These are phyloP conservation scores for Infundibulicybe gibba DNA, from an alignment of 768 basidiomycete species.

Conservation along the genomic window DNA sequence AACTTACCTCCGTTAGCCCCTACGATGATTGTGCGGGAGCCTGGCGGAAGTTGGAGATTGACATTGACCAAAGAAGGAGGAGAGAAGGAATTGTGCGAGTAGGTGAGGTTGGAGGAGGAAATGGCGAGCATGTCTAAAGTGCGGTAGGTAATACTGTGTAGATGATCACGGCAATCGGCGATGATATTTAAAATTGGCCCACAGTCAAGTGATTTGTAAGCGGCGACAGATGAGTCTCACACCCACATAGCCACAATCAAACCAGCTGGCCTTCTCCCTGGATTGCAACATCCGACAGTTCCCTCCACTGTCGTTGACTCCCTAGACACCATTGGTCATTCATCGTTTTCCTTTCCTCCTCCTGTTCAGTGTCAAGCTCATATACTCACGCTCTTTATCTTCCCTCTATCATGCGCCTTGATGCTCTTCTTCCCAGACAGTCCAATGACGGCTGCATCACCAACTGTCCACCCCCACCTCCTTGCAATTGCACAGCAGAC, in stretches of 20 bases:
- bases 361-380: constrained; percentile 15
- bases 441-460: constrained; percentile 34
- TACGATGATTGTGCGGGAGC: constrained; percentile 81
- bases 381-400: constrained; percentile 23
- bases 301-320: no score
- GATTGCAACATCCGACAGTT: no score
- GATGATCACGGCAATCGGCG: no score
- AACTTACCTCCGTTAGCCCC: constrained; percentile 90
- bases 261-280: no score
- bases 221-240: no score
- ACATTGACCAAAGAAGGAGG: constrained; percentile 62
- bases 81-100: constrained; percentile 39
- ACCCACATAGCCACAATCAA: no score
- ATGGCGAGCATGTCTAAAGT: constrained; percentile 28
- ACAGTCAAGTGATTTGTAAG: no score
- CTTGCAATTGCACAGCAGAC: constrained; percentile 52
- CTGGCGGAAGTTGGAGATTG: constrained; percentile 61
- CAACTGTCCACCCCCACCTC: constrained; percentile 44
- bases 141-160: no score
- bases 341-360: constrained; percentile 11
- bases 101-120: constrained; percentile 52
- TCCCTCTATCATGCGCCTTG: constrained; percentile 22
- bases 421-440: constrained; percentile 38
- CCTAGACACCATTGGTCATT: constrained; percentile 3
- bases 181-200: no score